These are phyloP conservation scores for Aspergillus baeticus DNA, from an alignment of 495 filamentous ascomycete genomes.

Conservation along the genomic window DNA sequence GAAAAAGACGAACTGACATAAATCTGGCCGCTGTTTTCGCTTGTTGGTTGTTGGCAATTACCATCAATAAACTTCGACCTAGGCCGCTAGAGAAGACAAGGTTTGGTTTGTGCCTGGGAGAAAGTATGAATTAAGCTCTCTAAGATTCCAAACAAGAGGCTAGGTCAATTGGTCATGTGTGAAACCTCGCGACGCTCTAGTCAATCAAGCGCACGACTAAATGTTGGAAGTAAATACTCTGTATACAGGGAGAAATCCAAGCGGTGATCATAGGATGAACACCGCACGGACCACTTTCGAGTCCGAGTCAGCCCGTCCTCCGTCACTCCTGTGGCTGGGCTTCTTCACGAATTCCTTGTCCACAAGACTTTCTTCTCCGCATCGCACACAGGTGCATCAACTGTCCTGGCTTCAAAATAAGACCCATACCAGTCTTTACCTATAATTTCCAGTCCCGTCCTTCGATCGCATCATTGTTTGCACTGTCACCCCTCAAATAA, in stretches of 20 bases:
- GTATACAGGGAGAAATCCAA: no score
- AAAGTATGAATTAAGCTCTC: no score
- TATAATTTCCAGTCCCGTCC: not conserved
- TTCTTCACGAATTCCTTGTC: not conserved
- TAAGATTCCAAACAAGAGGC: no score
- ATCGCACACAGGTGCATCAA: constrained; percentile 15
- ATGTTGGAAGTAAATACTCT: not conserved
- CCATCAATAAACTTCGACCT: no score
- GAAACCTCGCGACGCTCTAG: no score
- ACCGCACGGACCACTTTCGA: constrained; percentile 15
- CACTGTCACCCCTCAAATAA: not conserved
- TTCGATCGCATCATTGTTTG: not conserved
- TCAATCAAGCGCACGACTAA: no score
- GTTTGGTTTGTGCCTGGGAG: no score
- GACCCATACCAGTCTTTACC: constrained; percentile 13
- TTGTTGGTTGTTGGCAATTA: no score
- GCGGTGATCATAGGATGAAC: not conserved
- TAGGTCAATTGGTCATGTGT: no score
- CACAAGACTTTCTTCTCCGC: constrained; percentile 3
- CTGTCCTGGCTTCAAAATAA: not conserved
- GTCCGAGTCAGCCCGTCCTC: constrained; percentile 10
- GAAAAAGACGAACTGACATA: not conserved
- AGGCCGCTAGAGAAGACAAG: no score
- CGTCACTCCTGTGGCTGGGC: constrained; percentile 2
- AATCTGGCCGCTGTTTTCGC: not conserved